Evolutionary conservation across 805 yeast species (phyloP).

Genomic region (Metschnikowia proteae): DNA sequence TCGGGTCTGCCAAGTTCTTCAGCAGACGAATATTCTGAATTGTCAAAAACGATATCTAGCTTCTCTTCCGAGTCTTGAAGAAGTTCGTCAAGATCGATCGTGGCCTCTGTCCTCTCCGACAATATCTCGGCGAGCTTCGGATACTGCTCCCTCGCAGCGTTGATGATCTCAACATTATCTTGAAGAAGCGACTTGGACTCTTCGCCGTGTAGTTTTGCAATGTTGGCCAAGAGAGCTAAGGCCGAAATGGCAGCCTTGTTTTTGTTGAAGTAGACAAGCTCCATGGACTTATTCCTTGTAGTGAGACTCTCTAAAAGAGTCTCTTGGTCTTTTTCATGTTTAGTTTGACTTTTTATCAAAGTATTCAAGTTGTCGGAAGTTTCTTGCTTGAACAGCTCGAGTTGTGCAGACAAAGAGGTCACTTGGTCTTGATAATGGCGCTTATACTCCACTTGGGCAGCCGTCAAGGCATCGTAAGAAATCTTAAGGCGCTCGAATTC

Average conservation of each 20-base stretch:
- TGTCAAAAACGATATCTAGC: constrained; percentile 16
- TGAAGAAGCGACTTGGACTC: constrained; percentile 43
- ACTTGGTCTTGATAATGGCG: constrained; percentile 45
- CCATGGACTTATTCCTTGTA: constrained; percentile 47
- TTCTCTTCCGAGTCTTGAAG: constrained; percentile 32
- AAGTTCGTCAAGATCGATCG: constrained; percentile 33
- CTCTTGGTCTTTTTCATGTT: constrained; percentile 48
- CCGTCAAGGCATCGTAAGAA: constrained; percentile 55
- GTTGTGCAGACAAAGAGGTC: constrained; percentile 29
- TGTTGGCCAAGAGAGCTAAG: constrained; percentile 41
- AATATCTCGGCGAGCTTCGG: constrained; percentile 34
- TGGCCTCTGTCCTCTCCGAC: constrained; percentile 24
- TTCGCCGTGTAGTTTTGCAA: constrained; percentile 47
- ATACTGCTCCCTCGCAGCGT: constrained; percentile 31
- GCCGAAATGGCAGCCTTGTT: constrained; percentile 43
- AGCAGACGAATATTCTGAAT: constrained; percentile 1
- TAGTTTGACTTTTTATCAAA: constrained; percentile 35
- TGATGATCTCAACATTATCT: constrained; percentile 46
- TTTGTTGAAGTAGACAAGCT: constrained; percentile 45
- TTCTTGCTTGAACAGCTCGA: constrained; percentile 36
- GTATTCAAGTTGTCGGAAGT: constrained; percentile 32
- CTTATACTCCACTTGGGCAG: constrained; percentile 51
- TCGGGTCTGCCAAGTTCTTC: constrained; percentile 6
- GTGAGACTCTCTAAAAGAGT: constrained; percentile 47
- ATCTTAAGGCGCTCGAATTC: constrained; percentile 56